Base-by-base conservation (phyloP, 345 rosid species). In the Clausena lansium region DNA sequence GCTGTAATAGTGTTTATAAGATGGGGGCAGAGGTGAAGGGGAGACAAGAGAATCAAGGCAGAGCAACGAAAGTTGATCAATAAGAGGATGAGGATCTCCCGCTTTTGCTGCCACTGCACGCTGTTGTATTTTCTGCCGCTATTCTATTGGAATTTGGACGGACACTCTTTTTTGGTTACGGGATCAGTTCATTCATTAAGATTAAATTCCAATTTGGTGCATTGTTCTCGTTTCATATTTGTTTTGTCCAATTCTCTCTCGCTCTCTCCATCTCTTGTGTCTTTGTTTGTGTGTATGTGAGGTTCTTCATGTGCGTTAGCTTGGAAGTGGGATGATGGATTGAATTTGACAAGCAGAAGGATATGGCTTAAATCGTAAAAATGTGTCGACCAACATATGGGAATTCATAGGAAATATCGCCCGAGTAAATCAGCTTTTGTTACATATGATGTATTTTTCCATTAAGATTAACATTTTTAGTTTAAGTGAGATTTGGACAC, bases 1-100 rank as follows among this genome's bases (percentile, higher is more conserved):
- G 82, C 76, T 77, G 78, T 74, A 71, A 62, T 79, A 63, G 73
- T 45, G 62, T 85, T 83, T 79, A 78, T 77, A 74, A 76, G 76
- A 76, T 38, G 41, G 76, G 70, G 84, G 79, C 79, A 74, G 86
- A 70, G 59, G 63, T 58, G 79, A 81, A 78, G 78, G 57, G 64
- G 67, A 41, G 75, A 25, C 70, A 11, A 66, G 83, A 69, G 82
- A 76, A 65, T 80, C 71, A 61, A 36, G 54, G 5, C 58, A 55
- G 64, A 41, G 73, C 83, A 59, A 19, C 71, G 13, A 38, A 58
- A 61, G 39, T 14, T 8, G 70, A 75, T 75, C 61, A 55, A 74
- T 74, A 27, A 60, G 45, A 54, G 36, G 65, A 52, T 64, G 66
- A 77, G 70, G 76, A 75, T 22, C 81, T 80, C 52, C 75, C 76